These are phyloP conservation scores for Buddleja alternifolia DNA, from an alignment of 257 asterid species.

Conservation along the genomic window DNA sequence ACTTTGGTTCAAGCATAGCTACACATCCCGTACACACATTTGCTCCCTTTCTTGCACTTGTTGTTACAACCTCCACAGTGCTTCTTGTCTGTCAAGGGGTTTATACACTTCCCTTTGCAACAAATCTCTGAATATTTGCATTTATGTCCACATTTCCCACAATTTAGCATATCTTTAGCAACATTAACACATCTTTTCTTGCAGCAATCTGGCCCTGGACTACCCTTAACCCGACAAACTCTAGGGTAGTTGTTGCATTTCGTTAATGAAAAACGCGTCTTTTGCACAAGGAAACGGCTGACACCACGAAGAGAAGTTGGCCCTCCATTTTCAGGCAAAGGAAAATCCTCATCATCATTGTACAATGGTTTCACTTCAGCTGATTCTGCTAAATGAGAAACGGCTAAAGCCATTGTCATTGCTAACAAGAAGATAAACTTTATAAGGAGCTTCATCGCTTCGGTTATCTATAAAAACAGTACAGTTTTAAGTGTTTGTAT, in stretches of 20 bases:
- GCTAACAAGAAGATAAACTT: conserved; percentile 39
- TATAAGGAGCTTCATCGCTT: conserved; percentile 35
- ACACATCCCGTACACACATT: conserved; percentile 65
- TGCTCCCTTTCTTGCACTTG: conserved; percentile 46
- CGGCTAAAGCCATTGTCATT: conserved; percentile 26
- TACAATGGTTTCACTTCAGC: neutral
- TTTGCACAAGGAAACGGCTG: conserved; percentile 45
- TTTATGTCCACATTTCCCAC: conserved; percentile 66
- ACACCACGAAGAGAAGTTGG: conserved; percentile 36
- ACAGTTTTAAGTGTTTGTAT: neutral
- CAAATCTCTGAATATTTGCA: conserved; percentile 62
- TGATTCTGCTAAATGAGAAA: conserved; percentile 31
- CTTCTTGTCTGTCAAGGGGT: conserved; percentile 40
- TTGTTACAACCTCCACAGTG: conserved; percentile 73
- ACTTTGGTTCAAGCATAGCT: conserved; percentile 51
- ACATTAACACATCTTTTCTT: conserved; percentile 59
- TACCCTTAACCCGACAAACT: conserved; percentile 49
- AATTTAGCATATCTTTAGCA: conserved; percentile 44
- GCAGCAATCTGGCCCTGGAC: conserved; percentile 71
- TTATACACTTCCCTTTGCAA: conserved; percentile 68
- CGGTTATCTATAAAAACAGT: neutral
- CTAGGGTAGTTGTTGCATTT: conserved; percentile 62
- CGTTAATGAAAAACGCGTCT: conserved; percentile 6
- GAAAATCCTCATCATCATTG: conserved; percentile 5
- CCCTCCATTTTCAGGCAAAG: neutral